Percentiles rank a stretch among this genome's conserved stretches.
These are phyloP conservation scores for Exophiala mesophila DNA, from an alignment of 2,329 filamentous ascomycete species.

Conservation along the genomic window DNA sequence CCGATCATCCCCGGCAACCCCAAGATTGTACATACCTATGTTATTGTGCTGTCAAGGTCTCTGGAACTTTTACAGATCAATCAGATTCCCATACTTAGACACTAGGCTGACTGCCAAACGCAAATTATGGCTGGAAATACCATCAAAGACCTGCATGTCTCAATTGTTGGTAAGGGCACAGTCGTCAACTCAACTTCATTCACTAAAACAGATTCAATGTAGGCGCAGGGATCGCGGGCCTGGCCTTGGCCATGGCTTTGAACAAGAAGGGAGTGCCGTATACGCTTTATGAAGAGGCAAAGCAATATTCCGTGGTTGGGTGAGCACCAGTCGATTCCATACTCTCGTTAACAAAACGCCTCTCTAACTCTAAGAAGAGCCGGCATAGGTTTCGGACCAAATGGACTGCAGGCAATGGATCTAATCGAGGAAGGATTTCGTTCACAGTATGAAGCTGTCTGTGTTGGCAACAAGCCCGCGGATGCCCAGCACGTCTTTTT, in stretches of 20 bases:
- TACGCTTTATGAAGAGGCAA: conserved; percentile 18
- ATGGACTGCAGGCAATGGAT: background rate
- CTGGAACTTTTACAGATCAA: too few species aligned
- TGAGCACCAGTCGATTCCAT: too few species aligned
- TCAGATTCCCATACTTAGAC: too few species aligned
- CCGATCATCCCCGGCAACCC: too few species aligned
- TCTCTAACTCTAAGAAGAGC: conserved; percentile 1
- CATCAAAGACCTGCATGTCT: too few species aligned
- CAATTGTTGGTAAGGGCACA: too few species aligned
- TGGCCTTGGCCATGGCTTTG: conserved; percentile 9
- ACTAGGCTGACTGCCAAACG: too few species aligned
- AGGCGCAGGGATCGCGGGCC: background rate
- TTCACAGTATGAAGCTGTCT: background rate
- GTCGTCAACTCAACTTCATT: too few species aligned
- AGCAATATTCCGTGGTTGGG: conserved; percentile 19
- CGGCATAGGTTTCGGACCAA: background rate
- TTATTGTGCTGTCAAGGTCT: too few species aligned
- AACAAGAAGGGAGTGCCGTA: conserved; percentile 16
- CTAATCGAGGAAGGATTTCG: background rate
- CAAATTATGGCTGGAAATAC: too few species aligned
- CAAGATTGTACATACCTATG: too few species aligned
- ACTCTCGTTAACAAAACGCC: conserved; percentile 1
- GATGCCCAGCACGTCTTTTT: background rate
- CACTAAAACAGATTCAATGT: too few species aligned
- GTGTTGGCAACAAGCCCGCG: background rate